Evolutionary conservation across 208 protist species (phyloP), one percentile per base, ranked within the genome.

Genomic region (Herpetomonas tarakana): DNA sequence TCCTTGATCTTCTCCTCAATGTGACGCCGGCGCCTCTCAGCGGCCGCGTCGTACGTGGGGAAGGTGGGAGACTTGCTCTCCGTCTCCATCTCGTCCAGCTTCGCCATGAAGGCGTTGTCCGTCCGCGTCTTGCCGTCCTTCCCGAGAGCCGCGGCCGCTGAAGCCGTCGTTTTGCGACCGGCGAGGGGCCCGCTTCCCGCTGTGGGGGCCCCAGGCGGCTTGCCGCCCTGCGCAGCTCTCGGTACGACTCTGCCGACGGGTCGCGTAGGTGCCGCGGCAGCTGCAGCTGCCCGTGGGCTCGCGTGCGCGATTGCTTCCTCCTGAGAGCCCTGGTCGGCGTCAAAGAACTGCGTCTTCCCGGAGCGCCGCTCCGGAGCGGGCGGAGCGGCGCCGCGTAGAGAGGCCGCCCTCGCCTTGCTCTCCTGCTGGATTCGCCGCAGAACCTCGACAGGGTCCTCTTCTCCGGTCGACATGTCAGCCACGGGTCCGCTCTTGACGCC

Each of bases 1-100:
- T 71, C 67, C 28, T 88, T 72, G 52, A 94, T 83, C 52, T 81
- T 82, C 9, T 78, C 55, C 45, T 91, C 76, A 26, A 80, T 76
- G 11, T 64, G 73, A 41, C 68, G 58, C 19, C 68, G 61, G 0
- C 81, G 67, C 21, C 54, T 39, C 38, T 88, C 77, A 0, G 68
- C 62, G 2, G 75, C 63, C 2, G 71, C 74, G 38, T 82, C 70
- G 62, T 83, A 82, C 0, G 77, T 83, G 0, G 81, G 75, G 50
- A 88, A 81, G 12, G 70, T 68, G 0, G 74, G 65, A 18, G 68
- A 62, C 30, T 62, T 71, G 6, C 72, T 60, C 21, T 78, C 71
- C 2, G 70, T 74, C 50, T 90, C 81, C 78, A 91, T 83, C 38
- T 77, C 72, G 1, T 52, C 62, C 16, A 91, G 68, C 38, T 85